Evolutionary conservation across 1,139 yeast genomes (phyloP).

Genomic region (Suhomyces bolitotheri): DNA sequence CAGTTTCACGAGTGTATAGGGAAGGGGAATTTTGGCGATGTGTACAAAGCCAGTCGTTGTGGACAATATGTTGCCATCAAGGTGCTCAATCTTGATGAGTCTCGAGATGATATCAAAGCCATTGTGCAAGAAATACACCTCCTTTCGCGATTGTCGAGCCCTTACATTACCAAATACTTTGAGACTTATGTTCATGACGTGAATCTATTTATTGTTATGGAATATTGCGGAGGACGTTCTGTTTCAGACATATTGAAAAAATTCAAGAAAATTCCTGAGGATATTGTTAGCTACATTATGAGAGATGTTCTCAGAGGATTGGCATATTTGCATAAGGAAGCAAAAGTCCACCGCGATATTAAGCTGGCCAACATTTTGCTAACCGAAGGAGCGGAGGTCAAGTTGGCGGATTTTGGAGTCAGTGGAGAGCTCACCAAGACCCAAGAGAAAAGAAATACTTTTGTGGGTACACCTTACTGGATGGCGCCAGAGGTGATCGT

Average conservation of each 20-base stretch:
- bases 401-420: conserved; percentile 86
- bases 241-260: conserved; percentile 61
- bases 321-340: conserved; percentile 67
- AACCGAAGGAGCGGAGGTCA: conserved; percentile 61
- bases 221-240: conserved; percentile 90
- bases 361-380: conserved; percentile 80
- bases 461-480: conserved; percentile 92
- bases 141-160: conserved; percentile 63
- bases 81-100: conserved; percentile 71
- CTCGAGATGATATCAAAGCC: conserved; percentile 69
- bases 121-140: conserved; percentile 75
- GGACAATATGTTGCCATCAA: conserved; percentile 69
- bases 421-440: conserved; percentile 75
- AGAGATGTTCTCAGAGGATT: conserved; percentile 64
- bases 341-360: conserved; percentile 80
- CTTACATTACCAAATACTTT: conserved; percentile 62
- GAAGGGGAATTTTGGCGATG: conserved; percentile 85
- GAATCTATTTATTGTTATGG: conserved; percentile 87
- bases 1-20: conserved; percentile 65
- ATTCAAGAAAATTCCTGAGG: conserved; percentile 52
- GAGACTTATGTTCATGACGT: conserved; percentile 64
- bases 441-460: conserved; percentile 59
- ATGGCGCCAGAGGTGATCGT: conserved; percentile 88
- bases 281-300: conserved; percentile 57
- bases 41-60: conserved; percentile 57